Percentiles rank a stretch among this genome's conserved stretches.
Evolutionary conservation across 495 filamentous ascomycete genomes (phyloP).

Genomic region (Mycothermus thermophilus): DNA sequence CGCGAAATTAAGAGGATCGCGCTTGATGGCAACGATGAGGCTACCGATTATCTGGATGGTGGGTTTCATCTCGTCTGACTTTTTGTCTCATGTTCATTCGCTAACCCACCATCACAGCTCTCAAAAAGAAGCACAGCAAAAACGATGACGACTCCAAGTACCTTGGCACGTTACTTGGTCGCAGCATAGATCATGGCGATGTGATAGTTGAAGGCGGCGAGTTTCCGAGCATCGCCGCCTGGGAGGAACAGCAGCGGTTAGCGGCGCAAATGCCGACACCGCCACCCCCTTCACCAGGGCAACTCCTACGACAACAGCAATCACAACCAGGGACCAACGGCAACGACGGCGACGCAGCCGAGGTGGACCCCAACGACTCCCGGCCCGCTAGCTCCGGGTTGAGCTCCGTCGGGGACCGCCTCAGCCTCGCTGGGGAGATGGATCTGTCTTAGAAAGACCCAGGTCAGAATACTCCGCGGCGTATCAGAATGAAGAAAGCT

Average conservation of each 20-base stretch:
- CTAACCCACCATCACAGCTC: slow-evolving; percentile 20
- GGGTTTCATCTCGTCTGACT: slow-evolving; percentile 5
- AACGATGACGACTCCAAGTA: slow-evolving; percentile 66
- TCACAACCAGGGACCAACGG: neutral
- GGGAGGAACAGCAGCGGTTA: slow-evolving; percentile 32
- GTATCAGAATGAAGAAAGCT: neutral
- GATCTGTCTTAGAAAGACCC: slow-evolving; percentile 15
- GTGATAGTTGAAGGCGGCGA: slow-evolving; percentile 60
- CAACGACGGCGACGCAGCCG: slow-evolving; percentile 7
- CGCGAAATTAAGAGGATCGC: slow-evolving; percentile 49
- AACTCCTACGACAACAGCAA: slow-evolving; percentile 1
- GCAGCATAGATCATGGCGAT: slow-evolving; percentile 48
- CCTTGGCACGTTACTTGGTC: slow-evolving; percentile 65
- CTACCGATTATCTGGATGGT: slow-evolving; percentile 61
- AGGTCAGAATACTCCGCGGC: slow-evolving; percentile 4
- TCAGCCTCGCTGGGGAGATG: slow-evolving; percentile 29
- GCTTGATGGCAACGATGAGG: slow-evolving; percentile 38
- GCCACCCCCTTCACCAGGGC: too few species aligned
- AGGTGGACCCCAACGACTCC: slow-evolving; percentile 19
- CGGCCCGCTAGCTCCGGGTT: slow-evolving; percentile 36
- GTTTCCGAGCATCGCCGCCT: slow-evolving; percentile 51
- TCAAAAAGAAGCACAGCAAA: slow-evolving; percentile 79
- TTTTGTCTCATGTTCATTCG: neutral
- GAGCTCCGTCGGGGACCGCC: slow-evolving; percentile 37
- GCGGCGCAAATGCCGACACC: slow-evolving; percentile 12